A percentile compares a stretch with the other conserved stretches of the same genome.
These are phyloP conservation scores for Solanum phureja DNA, from an alignment of 257 asterid species.

Conservation along the genomic window DNA sequence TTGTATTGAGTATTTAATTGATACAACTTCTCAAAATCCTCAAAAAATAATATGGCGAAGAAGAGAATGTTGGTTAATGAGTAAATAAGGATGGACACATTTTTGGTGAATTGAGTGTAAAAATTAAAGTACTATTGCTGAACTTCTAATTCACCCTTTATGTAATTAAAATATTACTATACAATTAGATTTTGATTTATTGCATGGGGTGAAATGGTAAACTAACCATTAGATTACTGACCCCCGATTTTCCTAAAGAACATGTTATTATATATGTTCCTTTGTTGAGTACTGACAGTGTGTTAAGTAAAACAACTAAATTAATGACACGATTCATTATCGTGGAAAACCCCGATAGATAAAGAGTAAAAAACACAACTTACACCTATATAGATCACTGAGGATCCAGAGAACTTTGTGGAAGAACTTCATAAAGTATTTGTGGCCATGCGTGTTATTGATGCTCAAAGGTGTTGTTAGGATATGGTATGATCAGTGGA, in stretches of 20 bases:
- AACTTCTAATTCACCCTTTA: not conserved
- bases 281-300: not conserved
- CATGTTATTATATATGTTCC: not conserved
- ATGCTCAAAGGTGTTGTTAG: not conserved
- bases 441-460: not conserved
- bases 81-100: not conserved
- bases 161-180: not conserved
- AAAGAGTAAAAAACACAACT: too few relatives aligned
- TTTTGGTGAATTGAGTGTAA: not conserved
- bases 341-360: not conserved
- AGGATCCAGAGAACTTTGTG: not conserved
- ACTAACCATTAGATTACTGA: too few relatives aligned
- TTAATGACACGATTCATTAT: not conserved
- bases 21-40: too few relatives aligned
- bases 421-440: not conserved
- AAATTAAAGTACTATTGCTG: not conserved
- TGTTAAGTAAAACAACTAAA: too few relatives aligned
- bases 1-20: too few relatives aligned
- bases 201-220: not conserved
- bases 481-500: not conserved
- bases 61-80: too few relatives aligned
- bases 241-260: not conserved
- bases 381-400: not conserved
- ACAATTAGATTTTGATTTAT: not conserved
- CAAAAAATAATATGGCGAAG: too few relatives aligned